Base-by-base conservation (phyloP, 2,329 filamentous ascomycete species). In the Plenodomus tracheiphilus region DNA sequence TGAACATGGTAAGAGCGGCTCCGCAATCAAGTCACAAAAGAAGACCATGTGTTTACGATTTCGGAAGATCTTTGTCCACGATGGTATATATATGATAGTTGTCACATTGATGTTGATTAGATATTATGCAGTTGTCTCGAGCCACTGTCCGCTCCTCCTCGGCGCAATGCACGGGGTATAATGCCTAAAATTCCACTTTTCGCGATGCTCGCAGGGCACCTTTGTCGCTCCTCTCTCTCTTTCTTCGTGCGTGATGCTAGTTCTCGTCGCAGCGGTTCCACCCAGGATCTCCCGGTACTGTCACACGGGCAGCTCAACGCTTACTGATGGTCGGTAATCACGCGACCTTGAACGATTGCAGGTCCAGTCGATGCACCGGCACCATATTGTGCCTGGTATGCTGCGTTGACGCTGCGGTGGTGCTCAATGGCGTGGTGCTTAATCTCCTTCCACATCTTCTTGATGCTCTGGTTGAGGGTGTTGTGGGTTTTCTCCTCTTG, bases 391-490 rank as follows among this genome's bases (percentile, higher is more conserved):
- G 59, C 59, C 38, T 56, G 41, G 17, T 64, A 67, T 1, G 65
- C 65, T 0, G 62, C 59, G 28, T 68, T 68, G 1, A 68, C 64
- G 38, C 60, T 63, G 35, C 56, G 53, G 49, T 68, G 65, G 39
- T 68, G 65, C 58, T 68, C 65, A 13, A 36, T 49, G 8, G 62
- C 64, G 9, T 55, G 56, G 16, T 56, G 53, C 56, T 68, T 68
- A 46, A 68, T 45, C 5, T 55, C 54, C 30, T 57, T 58, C 65
- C 63, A 68, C 47, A 67, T 56, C 47, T 66, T 61, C 56, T 61
- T 66, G 43, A 66, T 54, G 22, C 58, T 60, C 13, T 47, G 40
- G 45, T 64, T 58, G 17, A 64, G 44, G 15, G 46, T 54, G 44
- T 50, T 57, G 17, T 61, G 54, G 0, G 56, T 55, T 41, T 64